Evolutionary conservation across 345 rosid genomes (phyloP).

Genomic region (Citrus maxima): DNA sequence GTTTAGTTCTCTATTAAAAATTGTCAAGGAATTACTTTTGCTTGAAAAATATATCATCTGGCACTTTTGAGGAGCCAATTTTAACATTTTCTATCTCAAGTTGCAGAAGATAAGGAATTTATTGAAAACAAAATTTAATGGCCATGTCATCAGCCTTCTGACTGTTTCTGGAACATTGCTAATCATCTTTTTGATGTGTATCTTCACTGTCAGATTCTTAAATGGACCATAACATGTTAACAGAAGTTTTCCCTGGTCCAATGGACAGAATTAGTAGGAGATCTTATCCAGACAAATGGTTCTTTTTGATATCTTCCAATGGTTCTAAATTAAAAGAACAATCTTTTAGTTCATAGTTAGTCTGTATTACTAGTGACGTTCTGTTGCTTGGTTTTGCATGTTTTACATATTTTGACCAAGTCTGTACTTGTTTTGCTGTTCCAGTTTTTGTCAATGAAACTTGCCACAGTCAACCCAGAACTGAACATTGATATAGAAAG

Average conservation of each 20-base stretch:
- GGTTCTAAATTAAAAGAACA: not conserved
- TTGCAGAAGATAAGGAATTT: not conserved
- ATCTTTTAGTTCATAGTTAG: not conserved
- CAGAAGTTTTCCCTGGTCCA: not conserved
- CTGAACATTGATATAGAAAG: conserved; percentile 65
- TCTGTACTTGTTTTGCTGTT: conserved; percentile 11
- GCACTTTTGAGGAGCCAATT: not conserved
- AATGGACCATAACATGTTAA: not conserved
- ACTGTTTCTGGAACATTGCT: not conserved
- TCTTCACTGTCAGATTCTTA: not conserved
- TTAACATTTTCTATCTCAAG: not conserved
- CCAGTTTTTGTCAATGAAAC: conserved; percentile 97
- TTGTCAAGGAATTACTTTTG: not conserved
- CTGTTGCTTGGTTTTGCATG: not conserved
- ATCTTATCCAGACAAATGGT: not conserved
- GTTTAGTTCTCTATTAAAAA: not conserved
- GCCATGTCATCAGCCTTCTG: not conserved
- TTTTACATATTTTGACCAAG: not conserved
- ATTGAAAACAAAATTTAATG: not conserved
- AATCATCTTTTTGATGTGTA: not conserved
- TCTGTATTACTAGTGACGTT: not conserved
- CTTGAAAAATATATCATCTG: not conserved
- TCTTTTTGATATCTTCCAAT: not conserved
- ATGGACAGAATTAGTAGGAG: conserved; percentile 1
- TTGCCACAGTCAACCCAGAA: conserved; percentile 92